Conservation (phyloP, 2,329 filamentous ascomycete genomes). For the Cyphellophora attinorum region DNA sequence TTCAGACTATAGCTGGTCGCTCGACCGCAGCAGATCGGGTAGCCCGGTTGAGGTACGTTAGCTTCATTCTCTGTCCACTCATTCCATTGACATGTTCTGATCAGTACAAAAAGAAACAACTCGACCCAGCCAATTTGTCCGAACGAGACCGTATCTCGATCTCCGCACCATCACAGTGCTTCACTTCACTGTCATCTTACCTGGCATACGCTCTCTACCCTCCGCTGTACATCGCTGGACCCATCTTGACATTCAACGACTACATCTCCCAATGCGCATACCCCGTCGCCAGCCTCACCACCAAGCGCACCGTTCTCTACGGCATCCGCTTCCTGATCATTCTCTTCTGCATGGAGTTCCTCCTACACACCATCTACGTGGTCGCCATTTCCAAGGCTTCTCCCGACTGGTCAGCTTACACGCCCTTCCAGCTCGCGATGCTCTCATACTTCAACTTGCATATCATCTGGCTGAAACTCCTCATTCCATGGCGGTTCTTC, state of each 20-base stretch:
- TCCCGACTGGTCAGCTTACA: conserved; percentile 74
- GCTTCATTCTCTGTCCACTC: background rate
- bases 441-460: conserved; percentile 94
- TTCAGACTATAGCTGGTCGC: conserved; percentile 90
- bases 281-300: conserved; percentile 60
- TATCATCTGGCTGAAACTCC: conserved; percentile 94
- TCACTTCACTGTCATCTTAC: conserved; percentile 69
- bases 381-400: conserved; percentile 78
- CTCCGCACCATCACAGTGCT: conserved; percentile 63
- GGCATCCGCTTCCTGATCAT: conserved; percentile 70
- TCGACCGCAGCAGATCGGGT: conserved; percentile 47
- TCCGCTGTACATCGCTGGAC: conserved; percentile 83
- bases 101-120: conserved; percentile 89
- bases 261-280: conserved; percentile 82
- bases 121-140: conserved; percentile 76
- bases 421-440: conserved; percentile 77
- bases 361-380: conserved; percentile 87
- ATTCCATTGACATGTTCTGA: conserved; percentile 15
- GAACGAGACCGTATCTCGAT: conserved; percentile 77
- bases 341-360: conserved; percentile 79
- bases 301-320: conserved; percentile 65
- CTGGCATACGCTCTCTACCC: conserved; percentile 84
- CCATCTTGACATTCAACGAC: conserved; percentile 96
- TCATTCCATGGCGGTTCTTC: conserved; percentile 97
- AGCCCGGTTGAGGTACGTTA: conserved; percentile 71